phyloP scores from a whole-genome alignment of 768 basidiomycete genomes.

The Neoboletus magnificus region DNA sequence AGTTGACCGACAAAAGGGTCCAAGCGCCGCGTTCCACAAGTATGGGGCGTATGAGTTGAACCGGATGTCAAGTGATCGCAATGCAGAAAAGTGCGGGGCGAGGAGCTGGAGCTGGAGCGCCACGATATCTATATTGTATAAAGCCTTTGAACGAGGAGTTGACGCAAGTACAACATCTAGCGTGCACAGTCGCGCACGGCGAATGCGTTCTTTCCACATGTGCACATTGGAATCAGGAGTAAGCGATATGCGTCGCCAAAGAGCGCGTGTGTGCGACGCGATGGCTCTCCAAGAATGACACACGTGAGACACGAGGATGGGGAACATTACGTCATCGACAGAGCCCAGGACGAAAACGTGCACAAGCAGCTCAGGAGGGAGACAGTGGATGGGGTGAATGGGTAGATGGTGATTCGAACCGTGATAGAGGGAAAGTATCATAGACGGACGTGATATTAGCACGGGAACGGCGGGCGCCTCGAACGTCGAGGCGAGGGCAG shows the following conservation, averaged over 20 bases:
- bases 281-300: constrained; percentile 63
- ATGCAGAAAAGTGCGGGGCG: constrained; percentile 44
- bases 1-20: constrained; percentile 43
- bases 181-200: constrained; percentile 56
- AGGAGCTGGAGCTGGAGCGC: constrained; percentile 63
- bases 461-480: constrained; percentile 14
- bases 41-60: constrained; percentile 57
- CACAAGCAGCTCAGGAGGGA: constrained; percentile 63
- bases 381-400: constrained; percentile 50
- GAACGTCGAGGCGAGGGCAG: constrained; percentile 14
- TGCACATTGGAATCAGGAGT: constrained; percentile 37
- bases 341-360: constrained; percentile 62
- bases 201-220: constrained; percentile 65
- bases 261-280: constrained; percentile 53
- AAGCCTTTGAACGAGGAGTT: constrained; percentile 9
- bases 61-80: constrained; percentile 59
- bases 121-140: constrained; percentile 40
- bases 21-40: constrained; percentile 67
- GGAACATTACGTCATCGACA: constrained; percentile 53
- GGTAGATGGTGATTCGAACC: constrained; percentile 20
- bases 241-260: constrained; percentile 64
- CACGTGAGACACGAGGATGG: constrained; percentile 64
- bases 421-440: constrained; percentile 26
- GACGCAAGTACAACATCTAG: constrained; percentile 60
- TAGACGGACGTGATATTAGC: constrained; percentile 26